Base-by-base conservation (phyloP, 2,329 filamentous ascomycete species). In the Coleophoma cylindrospora region DNA sequence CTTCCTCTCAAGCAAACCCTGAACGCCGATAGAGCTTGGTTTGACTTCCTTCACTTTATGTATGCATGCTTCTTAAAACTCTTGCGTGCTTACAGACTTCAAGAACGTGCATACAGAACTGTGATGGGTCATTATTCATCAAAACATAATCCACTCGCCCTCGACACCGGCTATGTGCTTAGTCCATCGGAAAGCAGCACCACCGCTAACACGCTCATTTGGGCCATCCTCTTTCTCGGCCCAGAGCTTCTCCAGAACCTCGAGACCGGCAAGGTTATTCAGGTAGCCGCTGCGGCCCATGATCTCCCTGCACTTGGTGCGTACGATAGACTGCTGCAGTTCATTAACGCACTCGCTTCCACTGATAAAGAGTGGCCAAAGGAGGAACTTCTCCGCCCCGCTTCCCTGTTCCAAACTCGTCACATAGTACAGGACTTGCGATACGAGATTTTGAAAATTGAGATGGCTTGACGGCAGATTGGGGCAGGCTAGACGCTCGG, bases 341-440 rank as follows among this genome's bases (percentile, higher is more conserved):
- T 88, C 83, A 57, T 89, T 86, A 55, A 94, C 86, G 61, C 90
- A 95, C 71, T 96, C 92, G 19, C 89, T 91, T 17, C 91, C 91
- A 1, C 87, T 84, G 47, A 96, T 86, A 66, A 96, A 96, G 3
- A 96, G 77, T 3, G 92, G 91, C 92, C 91, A 96, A 9, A 96
- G 80, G 10, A 96, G 72, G 66, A 95, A 96, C 64, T 96, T 95
- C 50, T 95, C 87, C 36, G 86, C 84, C 44, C 77, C 79, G 60
- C 80, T 83, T 38, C 79, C 86, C 3, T 84, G 78, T 54, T 89
- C 84, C 36, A 96, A 83, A 48, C 84, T 85, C 7, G 84, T 86
- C 50, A 94, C 88, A 69, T 95, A 92, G 68, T 84, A 87, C 38
- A 96, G 79, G 1, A 91, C 87, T 57, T 89, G 84, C 62, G 83